phyloP scores from a whole-genome alignment of 768 basidiomycete genomes.

The Pluteus cervinus region DNA sequence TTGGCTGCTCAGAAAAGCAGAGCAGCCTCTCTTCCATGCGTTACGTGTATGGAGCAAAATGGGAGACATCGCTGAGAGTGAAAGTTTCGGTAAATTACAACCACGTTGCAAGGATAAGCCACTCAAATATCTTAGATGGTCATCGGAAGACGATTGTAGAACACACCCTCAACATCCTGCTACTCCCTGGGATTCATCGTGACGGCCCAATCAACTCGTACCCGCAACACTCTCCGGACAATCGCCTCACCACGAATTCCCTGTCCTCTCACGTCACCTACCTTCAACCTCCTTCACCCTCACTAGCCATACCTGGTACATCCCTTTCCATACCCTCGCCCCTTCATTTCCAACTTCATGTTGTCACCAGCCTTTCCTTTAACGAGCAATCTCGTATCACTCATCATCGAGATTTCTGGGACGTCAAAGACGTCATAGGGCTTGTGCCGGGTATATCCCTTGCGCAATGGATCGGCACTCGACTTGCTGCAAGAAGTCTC shows the following conservation, averaged over 20 bases:
- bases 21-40: constrained; percentile 51
- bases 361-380: constrained; percentile 69
- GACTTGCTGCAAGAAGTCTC: constrained; percentile 54
- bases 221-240: too few relatives aligned
- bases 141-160: constrained; percentile 70
- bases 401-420: constrained; percentile 78
- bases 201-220: too few relatives aligned
- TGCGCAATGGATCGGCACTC: constrained; percentile 62
- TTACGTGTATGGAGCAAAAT: constrained; percentile 71
- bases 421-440: constrained; percentile 70
- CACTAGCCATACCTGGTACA: constrained; percentile 53
- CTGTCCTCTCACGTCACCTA: constrained; percentile 23
- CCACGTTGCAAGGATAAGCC: neutral
- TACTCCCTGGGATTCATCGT: constrained; percentile 67
- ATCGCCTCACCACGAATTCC: constrained; percentile 30
- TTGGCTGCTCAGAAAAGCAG: constrained; percentile 15
- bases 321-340: constrained; percentile 57
- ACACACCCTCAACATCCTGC: constrained; percentile 71
- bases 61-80: constrained; percentile 69
- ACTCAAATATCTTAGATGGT: constrained; percentile 44
- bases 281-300: constrained; percentile 26
- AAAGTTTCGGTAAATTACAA: constrained; percentile 58
- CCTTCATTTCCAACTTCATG: constrained; percentile 65
- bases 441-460: constrained; percentile 64
- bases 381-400: constrained; percentile 81